Percentiles rank a stretch among this genome's conserved stretches.
Evolutionary conservation across 164 flowering plant genomes (phyloP).

Genomic region (Aristolochia fimbriata): DNA sequence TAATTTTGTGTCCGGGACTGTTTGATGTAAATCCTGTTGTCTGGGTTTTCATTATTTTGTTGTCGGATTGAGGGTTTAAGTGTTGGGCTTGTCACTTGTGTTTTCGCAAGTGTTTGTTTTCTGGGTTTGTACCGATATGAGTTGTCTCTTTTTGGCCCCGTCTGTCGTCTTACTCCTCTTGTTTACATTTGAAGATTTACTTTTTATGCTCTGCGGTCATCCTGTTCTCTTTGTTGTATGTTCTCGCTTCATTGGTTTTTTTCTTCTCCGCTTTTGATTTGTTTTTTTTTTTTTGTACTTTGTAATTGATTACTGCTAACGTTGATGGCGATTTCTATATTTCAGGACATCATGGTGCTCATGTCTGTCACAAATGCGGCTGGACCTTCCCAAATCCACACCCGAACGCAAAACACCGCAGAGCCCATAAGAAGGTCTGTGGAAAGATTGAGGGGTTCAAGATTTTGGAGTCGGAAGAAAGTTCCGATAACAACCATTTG

Average conservation of each 20-base stretch:
- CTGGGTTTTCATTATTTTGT: too few species aligned
- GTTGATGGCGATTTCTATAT: background rate
- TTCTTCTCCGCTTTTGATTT: background rate
- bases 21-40: too few species aligned
- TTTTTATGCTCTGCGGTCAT: too few species aligned
- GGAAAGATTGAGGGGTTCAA: constrained; percentile 58
- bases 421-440: constrained; percentile 76
- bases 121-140: too few species aligned
- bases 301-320: background rate
- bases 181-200: too few species aligned
- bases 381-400: constrained; percentile 77
- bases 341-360: constrained; percentile 44
- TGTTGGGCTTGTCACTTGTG: too few species aligned
- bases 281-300: background rate
- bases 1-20: too few species aligned
- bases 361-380: constrained; percentile 65
- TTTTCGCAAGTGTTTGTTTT: too few species aligned
- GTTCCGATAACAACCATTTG: constrained; percentile 6
- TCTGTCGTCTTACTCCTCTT: too few species aligned
- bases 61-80: too few species aligned
- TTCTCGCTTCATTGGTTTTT: background rate
- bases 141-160: too few species aligned
- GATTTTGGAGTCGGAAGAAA: constrained; percentile 16
- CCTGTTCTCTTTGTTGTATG: too few species aligned
- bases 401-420: constrained; percentile 70